Conservation (phyloP, 2,329 filamentous ascomycete species). For the Escovopsis sp. region DNA sequence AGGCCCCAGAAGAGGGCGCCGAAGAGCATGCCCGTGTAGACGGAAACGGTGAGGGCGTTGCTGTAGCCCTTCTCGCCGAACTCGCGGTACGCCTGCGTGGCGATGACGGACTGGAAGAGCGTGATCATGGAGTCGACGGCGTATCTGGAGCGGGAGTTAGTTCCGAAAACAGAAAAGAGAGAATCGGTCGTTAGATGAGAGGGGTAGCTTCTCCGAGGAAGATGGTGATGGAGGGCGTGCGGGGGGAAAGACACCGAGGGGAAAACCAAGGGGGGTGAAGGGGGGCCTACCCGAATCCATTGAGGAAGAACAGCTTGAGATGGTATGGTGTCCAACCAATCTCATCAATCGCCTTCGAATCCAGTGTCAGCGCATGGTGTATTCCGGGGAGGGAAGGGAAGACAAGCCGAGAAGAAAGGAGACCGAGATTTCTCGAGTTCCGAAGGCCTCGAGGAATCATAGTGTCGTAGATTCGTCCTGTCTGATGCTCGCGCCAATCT, state of each 20-base stretch:
- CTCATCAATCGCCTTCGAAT: slow-evolving; percentile 33
- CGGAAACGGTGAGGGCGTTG: slow-evolving; percentile 44
- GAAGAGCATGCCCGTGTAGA: slow-evolving; percentile 38
- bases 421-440: no score
- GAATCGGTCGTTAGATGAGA: no score
- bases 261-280: not conserved
- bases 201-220: no score
- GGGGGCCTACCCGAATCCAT: slow-evolving; percentile 35
- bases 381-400: not conserved
- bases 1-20: slow-evolving; percentile 56
- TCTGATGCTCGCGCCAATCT: no score
- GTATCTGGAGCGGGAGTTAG: slow-evolving; percentile 19
- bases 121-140: slow-evolving; percentile 31
- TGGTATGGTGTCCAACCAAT: slow-evolving; percentile 47
- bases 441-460: no score
- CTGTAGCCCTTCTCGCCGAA: slow-evolving; percentile 38
- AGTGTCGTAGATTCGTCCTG: no score
- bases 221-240: no score
- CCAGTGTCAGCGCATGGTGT: not conserved
- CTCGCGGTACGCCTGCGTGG: slow-evolving; percentile 40
- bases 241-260: no score
- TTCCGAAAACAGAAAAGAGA: not conserved
- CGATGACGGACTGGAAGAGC: slow-evolving; percentile 46
- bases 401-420: no score
- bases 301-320: slow-evolving; percentile 44